phyloP scores from a whole-genome alignment of 139 green algal genomes.

The Picocystis salinarum region DNA sequence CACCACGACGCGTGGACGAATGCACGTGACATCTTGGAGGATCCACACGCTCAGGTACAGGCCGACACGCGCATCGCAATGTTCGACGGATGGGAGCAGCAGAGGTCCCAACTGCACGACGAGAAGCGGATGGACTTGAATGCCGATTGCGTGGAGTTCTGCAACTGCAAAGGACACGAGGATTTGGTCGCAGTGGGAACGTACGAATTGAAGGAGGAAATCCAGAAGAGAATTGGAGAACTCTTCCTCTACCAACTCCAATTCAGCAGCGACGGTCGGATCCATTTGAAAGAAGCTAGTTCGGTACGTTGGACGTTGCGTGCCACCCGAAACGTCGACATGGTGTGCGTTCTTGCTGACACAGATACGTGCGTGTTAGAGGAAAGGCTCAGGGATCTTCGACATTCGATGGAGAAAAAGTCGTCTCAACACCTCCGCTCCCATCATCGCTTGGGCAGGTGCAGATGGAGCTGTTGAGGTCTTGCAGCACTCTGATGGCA shows the following conservation, averaged over 20 bases:
- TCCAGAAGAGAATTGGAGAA: neutral
- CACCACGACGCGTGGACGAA: too few relatives aligned
- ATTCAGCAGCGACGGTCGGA: neutral
- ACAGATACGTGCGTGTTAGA: neutral
- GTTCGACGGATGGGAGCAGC: too few relatives aligned
- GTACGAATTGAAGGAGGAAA: constrained; percentile 1
- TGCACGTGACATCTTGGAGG: too few relatives aligned
- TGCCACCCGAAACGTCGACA: neutral
- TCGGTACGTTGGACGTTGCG: neutral
- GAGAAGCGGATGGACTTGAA: constrained; percentile 8
- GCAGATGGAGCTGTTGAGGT: constrained; percentile 11
- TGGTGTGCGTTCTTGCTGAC: neutral
- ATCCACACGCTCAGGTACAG: too few relatives aligned
- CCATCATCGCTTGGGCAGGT: constrained; percentile 6
- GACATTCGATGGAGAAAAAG: constrained; percentile 10
- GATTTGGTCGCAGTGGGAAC: constrained; percentile 9
- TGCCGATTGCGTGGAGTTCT: constrained; percentile 21
- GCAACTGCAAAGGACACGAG: constrained; percentile 8
- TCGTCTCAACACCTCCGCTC: neutral
- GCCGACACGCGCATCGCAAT: too few relatives aligned
- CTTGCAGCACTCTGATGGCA: constrained; percentile 7
- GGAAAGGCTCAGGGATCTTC: constrained; percentile 10
- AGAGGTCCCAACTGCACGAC: too few relatives aligned
- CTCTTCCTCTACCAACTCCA: neutral
- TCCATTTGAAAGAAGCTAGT: too few relatives aligned